Percentiles rank a stretch among this genome's conserved stretches.
phyloP scores from a whole-genome alignment of 306 rosid species.

The Ormosia emarginata region DNA sequence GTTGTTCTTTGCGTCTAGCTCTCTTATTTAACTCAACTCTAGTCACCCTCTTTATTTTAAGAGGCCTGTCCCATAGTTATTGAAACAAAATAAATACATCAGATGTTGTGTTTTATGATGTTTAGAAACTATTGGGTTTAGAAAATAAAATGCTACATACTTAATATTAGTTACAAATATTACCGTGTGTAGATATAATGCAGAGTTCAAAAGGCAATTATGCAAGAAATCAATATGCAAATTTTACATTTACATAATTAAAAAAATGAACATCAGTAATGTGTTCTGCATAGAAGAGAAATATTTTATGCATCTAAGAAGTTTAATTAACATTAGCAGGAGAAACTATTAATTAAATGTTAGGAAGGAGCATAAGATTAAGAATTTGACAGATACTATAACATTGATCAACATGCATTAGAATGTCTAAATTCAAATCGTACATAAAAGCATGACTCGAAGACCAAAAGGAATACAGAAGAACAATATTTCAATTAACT shows the following conservation, averaged over 20 bases:
- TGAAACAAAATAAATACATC: constrained; percentile 25
- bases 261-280: neutral
- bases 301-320: neutral
- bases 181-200: neutral
- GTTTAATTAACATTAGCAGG: neutral
- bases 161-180: neutral
- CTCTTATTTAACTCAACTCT: constrained; percentile 71
- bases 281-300: neutral
- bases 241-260: neutral
- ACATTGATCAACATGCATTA: neutral
- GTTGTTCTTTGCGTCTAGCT: constrained; percentile 60
- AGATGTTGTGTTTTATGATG: neutral
- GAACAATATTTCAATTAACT: neutral
- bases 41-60: constrained; percentile 64
- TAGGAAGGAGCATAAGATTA: neutral
- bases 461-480: neutral
- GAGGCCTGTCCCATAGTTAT: constrained; percentile 42
- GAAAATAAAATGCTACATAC: neutral
- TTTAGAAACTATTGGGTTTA: neutral
- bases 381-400: neutral
- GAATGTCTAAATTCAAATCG: neutral
- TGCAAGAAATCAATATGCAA: neutral
- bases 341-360: neutral
- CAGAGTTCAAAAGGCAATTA: neutral
- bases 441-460: neutral